Evolutionary conservation across 1,284 basidiomycete species (phyloP).

Genomic region (Lentinus polychrous): DNA sequence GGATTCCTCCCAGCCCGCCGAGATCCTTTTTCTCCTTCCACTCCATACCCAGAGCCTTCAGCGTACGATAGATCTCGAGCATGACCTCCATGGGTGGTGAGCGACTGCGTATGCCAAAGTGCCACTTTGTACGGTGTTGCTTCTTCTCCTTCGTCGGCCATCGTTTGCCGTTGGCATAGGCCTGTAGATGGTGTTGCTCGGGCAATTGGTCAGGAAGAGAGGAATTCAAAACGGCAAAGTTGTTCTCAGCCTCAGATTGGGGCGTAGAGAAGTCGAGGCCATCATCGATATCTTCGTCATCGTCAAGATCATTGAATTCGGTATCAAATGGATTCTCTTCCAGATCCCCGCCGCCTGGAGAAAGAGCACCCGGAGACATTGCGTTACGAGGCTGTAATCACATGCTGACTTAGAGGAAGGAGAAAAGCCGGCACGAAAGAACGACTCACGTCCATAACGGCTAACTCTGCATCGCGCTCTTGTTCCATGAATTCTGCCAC

Average conservation of each 20-base stretch:
- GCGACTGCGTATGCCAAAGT: slow-evolving; percentile 94
- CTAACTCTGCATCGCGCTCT: slow-evolving; percentile 74
- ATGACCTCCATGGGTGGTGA: slow-evolving; percentile 99
- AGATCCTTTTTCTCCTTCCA: slow-evolving; percentile 83
- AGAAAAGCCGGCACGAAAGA: background rate
- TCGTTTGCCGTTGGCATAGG: slow-evolving; percentile 57
- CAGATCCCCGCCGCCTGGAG: slow-evolving; percentile 46
- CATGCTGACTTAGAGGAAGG: background rate
- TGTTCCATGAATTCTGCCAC: slow-evolving; percentile 73
- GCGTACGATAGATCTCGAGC: slow-evolving; percentile 94
- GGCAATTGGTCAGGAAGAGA: slow-evolving; percentile 62
- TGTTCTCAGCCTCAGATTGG: slow-evolving; percentile 40
- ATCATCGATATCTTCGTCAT: slow-evolving; percentile 47
- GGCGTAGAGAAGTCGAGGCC: slow-evolving; percentile 56
- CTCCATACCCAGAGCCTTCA: slow-evolving; percentile 94
- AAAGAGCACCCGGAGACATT: slow-evolving; percentile 40
- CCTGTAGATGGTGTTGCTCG: slow-evolving; percentile 49
- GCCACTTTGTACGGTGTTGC: slow-evolving; percentile 82
- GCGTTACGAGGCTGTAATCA: slow-evolving; percentile 43
- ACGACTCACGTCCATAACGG: slow-evolving; percentile 66
- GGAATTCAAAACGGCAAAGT: slow-evolving; percentile 82
- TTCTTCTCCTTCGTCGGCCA: slow-evolving; percentile 50
- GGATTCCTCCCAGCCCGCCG: slow-evolving; percentile 56
- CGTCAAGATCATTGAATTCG: slow-evolving; percentile 57
- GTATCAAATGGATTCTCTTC: slow-evolving; percentile 72